A percentile compares a stretch with the other conserved stretches of the same genome.
phyloP scores from a whole-genome alignment of 768 basidiomycete genomes.

The Dictyophora rubrovolvata region DNA sequence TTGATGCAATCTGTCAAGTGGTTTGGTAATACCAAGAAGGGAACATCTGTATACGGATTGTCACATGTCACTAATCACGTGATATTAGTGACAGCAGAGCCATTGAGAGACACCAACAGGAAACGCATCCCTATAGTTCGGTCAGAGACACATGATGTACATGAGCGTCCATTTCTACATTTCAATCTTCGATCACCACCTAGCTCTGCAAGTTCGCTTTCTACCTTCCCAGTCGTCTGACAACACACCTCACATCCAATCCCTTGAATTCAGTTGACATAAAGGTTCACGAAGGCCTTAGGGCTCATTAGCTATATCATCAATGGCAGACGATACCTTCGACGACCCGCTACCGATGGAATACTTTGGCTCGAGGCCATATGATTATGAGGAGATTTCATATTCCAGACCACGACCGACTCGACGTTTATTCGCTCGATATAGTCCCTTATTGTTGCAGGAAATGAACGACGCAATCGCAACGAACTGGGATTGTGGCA shows the following conservation, averaged over 20 bases:
- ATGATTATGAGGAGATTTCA: background rate
- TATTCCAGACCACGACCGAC: background rate
- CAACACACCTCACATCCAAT: too few species aligned
- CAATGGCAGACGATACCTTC: background rate
- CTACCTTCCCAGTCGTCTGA: background rate
- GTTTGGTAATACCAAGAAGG: too few species aligned
- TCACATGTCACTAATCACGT: background rate
- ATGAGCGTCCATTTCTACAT: background rate
- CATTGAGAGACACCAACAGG: background rate
- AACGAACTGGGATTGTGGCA: conserved; percentile 5
- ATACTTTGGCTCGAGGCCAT: background rate
- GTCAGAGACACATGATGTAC: background rate
- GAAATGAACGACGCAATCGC: conserved; percentile 6
- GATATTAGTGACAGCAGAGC: background rate
- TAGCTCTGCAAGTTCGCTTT: background rate
- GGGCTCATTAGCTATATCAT: too few species aligned
- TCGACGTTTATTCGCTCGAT: conserved; percentile 3
- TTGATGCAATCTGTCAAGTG: background rate
- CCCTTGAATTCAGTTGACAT: too few species aligned
- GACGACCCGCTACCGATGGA: background rate
- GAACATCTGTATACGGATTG: too few species aligned
- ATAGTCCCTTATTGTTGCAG: background rate
- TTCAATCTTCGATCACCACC: background rate
- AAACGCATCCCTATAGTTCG: too few species aligned
- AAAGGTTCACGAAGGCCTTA: too few species aligned